Percentiles rank a stretch among this genome's conserved stretches.
Evolutionary conservation across 2,329 filamentous ascomycete genomes (phyloP).

Genomic region (Tolypocladium guangdongense): DNA sequence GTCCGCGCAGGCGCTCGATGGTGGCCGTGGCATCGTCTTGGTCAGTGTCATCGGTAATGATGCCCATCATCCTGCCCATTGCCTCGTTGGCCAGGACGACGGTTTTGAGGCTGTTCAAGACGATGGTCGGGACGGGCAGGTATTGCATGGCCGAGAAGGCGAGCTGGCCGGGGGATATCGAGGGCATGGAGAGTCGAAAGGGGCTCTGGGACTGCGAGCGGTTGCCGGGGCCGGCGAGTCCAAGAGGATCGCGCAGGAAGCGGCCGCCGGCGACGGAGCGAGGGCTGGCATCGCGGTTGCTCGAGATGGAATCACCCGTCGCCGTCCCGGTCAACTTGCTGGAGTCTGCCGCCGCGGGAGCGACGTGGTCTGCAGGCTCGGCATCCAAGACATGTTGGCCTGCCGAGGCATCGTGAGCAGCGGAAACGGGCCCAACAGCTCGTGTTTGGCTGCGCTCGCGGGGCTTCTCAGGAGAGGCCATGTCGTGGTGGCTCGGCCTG

Average conservation of each 20-base stretch:
- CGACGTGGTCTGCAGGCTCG: not conserved
- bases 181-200: conserved; percentile 32
- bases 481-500: conserved; percentile 16
- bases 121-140: conserved; percentile 59
- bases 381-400: not conserved
- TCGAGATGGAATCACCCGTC: not conserved
- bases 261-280: conserved; percentile 16
- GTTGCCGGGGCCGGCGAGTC: conserved; percentile 7
- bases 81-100: conserved; percentile 66
- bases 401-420: conserved; percentile 11
- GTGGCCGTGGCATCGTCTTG: conserved; percentile 32
- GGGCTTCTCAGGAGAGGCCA: conserved; percentile 20
- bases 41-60: conserved; percentile 32
- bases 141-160: conserved; percentile 63
- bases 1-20: conserved; percentile 51
- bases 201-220: conserved; percentile 27
- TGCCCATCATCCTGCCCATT: conserved; percentile 57
- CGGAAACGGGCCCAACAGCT: conserved; percentile 13
- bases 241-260: conserved; percentile 22
- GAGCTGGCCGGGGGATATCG: conserved; percentile 39
- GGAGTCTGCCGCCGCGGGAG: not conserved
- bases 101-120: conserved; percentile 58
- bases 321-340: conserved; percentile 4
- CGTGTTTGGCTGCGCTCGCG: conserved; percentile 17
- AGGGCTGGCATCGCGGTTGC: conserved; percentile 13